Evolutionary conservation across 2,329 filamentous ascomycete genomes (phyloP), one percentile per base, ranked within the genome.

Genomic region (Rutstroemia sp.): DNA sequence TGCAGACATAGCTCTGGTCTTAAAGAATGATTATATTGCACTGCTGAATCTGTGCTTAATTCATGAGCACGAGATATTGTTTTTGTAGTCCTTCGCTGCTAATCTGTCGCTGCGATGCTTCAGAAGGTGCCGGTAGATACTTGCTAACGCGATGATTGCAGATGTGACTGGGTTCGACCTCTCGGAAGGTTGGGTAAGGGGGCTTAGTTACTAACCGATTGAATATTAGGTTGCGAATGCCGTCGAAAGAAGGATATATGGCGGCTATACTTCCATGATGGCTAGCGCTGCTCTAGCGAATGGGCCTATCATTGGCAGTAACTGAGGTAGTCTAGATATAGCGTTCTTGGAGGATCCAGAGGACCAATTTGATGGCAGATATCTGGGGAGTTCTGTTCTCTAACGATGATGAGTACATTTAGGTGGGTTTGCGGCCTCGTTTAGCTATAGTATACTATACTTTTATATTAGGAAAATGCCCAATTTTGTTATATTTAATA

Each of bases 181-280:
- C 14, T 46, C 10, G 9, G 23, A 19, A 46, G 8, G 25, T 8
- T 21, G 17, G 3, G 25, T 23, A 21, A 3, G 44, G 8, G 14
- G 8, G 19, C n/a, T 17, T 6, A 23, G 23, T 23, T 23, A 46
- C 19, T 46, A 4, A 46, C 19, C 8, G 44, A 5, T 10, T 9
- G 8, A 23, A 23, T 8, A 46, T 46, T 19, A 46, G 44, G 73
- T 86, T 6, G 74, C 80, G 10, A 85, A 82, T 0, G 78, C 78
- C 2, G 77, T 78, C 0, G 84, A 89, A 64, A 73, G 65, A 45
- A 64, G 86, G 57, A 83, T 78, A 51, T 91, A 87, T 65, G 84
- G 91, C 71, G 86, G 80, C 44, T 78, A 83, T 59, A 79, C 83
- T 17, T 79, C 77, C 34, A 83, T 2, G 72, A 76, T 39, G 83